Conservation (phyloP, 257 asterid genomes). For the Plantago elongata region DNA sequence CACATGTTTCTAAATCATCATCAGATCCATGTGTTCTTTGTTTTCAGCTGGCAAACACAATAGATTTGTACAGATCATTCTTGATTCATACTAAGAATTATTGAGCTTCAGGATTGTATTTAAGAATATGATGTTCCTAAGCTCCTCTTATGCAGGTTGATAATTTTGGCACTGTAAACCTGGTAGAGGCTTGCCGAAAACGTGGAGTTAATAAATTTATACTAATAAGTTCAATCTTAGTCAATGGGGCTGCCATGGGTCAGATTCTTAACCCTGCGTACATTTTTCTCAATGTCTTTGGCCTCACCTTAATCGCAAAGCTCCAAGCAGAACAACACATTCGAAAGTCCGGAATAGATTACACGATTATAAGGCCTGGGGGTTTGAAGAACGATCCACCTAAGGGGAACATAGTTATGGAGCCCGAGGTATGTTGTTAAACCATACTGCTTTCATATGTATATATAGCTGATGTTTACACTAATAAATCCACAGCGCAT, state of each 20-base stretch:
- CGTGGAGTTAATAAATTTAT: slow-evolving; percentile 68
- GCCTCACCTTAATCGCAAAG: slow-evolving; percentile 82
- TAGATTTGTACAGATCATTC: background rate
- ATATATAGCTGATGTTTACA: too few relatives aligned
- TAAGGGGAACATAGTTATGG: slow-evolving; percentile 81
- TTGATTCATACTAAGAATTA: background rate
- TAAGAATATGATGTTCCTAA: slow-evolving; percentile 14
- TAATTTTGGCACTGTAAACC: slow-evolving; percentile 87
- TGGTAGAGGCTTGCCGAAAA: slow-evolving; percentile 89
- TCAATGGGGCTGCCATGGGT: slow-evolving; percentile 97
- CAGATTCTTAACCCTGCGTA: slow-evolving; percentile 84
- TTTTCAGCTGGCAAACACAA: too few relatives aligned
- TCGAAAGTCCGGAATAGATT: slow-evolving; percentile 88
- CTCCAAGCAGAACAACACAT: slow-evolving; percentile 88
- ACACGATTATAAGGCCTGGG: slow-evolving; percentile 91
- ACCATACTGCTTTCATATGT: background rate
- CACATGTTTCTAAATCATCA: background rate
- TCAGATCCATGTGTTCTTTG: too few relatives aligned
- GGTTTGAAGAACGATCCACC: slow-evolving; percentile 87
- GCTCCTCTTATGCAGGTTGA: slow-evolving; percentile 57
- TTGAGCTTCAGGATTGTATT: background rate
- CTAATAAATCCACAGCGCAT: too few relatives aligned
- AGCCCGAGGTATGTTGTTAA: slow-evolving; percentile 59
- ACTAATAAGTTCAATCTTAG: slow-evolving; percentile 85
- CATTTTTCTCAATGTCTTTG: slow-evolving; percentile 78